Conservation (phyloP, 2,329 filamentous ascomycete genomes). For the Colletotrichum zoysiae region DNA sequence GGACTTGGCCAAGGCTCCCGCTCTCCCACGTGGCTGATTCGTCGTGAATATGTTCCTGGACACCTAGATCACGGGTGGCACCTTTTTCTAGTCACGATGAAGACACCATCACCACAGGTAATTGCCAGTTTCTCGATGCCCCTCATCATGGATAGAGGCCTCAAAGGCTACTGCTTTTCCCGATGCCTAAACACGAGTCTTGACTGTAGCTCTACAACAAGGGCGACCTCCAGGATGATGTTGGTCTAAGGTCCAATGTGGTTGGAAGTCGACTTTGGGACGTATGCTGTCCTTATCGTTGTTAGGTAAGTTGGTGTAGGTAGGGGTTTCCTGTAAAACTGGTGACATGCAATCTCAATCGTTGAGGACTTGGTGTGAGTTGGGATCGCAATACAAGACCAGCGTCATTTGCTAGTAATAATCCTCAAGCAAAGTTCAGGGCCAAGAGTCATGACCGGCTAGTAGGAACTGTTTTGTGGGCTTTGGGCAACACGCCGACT, state of each 20-base stretch:
- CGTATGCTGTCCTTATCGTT: background rate
- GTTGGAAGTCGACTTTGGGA: background rate
- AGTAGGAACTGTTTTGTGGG: background rate
- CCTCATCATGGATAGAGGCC: background rate
- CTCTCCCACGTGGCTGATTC: constrained; percentile 2
- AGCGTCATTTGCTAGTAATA: background rate
- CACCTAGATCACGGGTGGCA: background rate
- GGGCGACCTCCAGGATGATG: constrained; percentile 13
- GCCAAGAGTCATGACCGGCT: background rate
- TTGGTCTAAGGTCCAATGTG: background rate
- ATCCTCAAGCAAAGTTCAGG: background rate
- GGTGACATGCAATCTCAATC: background rate
- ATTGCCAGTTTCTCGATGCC: background rate
- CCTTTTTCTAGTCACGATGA: background rate
- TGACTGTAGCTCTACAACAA: background rate
- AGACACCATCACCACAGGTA: no score
- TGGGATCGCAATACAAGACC: background rate
- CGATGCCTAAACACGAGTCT: background rate
- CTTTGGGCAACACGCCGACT: background rate
- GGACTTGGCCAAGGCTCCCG: background rate
- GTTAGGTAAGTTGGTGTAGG: background rate
- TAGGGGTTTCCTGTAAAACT: background rate
- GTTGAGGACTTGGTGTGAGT: background rate
- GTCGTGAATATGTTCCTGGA: background rate
- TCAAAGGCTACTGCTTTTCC: background rate